Conservation (phyloP, 768 basidiomycete genomes). For the Auricularia cornea region DNA sequence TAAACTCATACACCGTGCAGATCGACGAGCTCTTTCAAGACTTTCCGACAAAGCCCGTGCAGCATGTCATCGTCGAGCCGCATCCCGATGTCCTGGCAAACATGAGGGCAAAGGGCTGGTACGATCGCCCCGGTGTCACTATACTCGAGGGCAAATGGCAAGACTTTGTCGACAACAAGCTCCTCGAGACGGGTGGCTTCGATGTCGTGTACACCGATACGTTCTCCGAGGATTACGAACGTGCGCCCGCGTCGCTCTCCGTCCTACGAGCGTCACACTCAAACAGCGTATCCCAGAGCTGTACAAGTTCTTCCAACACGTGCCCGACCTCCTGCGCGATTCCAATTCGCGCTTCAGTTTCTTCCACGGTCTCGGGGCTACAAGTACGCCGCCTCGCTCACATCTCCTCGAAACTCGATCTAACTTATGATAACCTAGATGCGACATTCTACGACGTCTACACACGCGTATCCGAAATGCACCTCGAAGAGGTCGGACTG, state of each 20-base stretch:
- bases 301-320: slow-evolving; percentile 67
- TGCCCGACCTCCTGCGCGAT: slow-evolving; percentile 69
- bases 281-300: too few species aligned
- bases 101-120: slow-evolving; percentile 70
- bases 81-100: slow-evolving; percentile 85
- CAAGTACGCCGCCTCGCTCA: slow-evolving; percentile 46
- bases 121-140: slow-evolving; percentile 63
- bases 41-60: slow-evolving; percentile 45
- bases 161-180: slow-evolving; percentile 58
- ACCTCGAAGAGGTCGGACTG: slow-evolving; percentile 76
- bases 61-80: slow-evolving; percentile 89
- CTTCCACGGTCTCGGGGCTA: slow-evolving; percentile 96
- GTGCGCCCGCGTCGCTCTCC: slow-evolving; percentile 24
- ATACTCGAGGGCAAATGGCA: slow-evolving; percentile 94
- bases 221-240: slow-evolving; percentile 79
- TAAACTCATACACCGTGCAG: slow-evolving; percentile 43
- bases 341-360: slow-evolving; percentile 83
- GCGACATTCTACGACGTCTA: slow-evolving; percentile 87
- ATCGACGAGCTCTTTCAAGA: slow-evolving; percentile 77
- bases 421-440: slow-evolving; percentile 38
- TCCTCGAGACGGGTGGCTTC: slow-evolving; percentile 63
- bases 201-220: slow-evolving; percentile 90
- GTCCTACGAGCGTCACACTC: not conserved
- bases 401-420: slow-evolving; percentile 1
- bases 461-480: slow-evolving; percentile 73